Percentiles rank a stretch among this genome's conserved stretches.
phyloP scores from a whole-genome alignment of 192 early-diverging fungal species.

The Podila minutissima region DNA sequence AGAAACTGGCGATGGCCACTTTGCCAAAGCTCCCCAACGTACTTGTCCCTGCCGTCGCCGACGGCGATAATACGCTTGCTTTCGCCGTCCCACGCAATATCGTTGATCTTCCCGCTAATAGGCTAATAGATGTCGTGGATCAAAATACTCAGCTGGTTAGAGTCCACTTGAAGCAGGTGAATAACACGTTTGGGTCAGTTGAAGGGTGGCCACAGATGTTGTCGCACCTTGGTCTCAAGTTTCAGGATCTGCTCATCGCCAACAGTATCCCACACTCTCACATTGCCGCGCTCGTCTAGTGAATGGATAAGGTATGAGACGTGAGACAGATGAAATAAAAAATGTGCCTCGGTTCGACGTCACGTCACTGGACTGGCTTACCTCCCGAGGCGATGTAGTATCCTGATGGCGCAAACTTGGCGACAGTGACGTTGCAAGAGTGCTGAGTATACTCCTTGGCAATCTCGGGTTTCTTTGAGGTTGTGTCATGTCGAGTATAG shows the following conservation, averaged over 20 bases:
- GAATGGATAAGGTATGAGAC: not conserved
- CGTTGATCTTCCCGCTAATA: conserved; percentile 77
- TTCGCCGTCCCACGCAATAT: conserved; percentile 95
- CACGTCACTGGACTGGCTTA: conserved; percentile 21
- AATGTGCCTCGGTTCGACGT: too few species aligned
- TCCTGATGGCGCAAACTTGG: conserved; percentile 90
- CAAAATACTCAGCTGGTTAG: not conserved
- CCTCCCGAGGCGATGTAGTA: conserved; percentile 97
- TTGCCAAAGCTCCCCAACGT: conserved; percentile 9
- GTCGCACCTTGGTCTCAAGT: conserved; percentile 78
- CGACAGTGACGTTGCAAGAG: conserved; percentile 79
- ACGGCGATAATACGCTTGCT: conserved; percentile 97
- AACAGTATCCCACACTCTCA: conserved; percentile 94
- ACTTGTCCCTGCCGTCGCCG: conserved; percentile 91
- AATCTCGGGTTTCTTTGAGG: conserved; percentile 73
- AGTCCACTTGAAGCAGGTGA: not conserved
- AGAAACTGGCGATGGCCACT: not conserved
- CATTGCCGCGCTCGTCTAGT: conserved; percentile 85
- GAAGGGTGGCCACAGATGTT: not conserved
- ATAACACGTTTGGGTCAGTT: not conserved
- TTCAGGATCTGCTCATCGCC: conserved; percentile 86
- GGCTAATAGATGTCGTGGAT: not conserved
- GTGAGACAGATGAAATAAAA: not conserved
- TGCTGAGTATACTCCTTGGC: conserved; percentile 90
- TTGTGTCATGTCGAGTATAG: too few species aligned